Conservation (phyloP, 73 alveolate species). For the Effrenium voratum region DNA sequence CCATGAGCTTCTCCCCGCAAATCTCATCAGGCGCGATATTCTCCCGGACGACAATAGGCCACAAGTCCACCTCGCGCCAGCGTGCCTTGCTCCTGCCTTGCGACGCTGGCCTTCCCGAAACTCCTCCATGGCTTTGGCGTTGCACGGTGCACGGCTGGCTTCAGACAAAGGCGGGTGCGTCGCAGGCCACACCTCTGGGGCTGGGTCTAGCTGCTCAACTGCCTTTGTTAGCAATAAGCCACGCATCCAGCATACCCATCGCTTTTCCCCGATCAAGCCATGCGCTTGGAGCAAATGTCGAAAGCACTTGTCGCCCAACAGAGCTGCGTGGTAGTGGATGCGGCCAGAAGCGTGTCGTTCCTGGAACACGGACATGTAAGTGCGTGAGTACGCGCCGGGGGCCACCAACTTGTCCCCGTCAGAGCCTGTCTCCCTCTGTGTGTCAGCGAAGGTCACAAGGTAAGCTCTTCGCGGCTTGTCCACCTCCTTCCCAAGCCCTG, state of each 20-base stretch:
- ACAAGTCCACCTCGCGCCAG: not conserved
- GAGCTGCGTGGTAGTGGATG: slow-evolving; percentile 29
- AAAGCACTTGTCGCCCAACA: not conserved
- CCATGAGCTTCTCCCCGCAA: slow-evolving; percentile 2
- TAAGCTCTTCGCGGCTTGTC: not conserved
- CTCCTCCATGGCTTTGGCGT: not conserved
- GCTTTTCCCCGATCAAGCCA: not conserved
- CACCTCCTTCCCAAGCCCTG: not conserved
- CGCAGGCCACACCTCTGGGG: not conserved
- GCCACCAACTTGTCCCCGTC: not conserved
- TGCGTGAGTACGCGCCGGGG: not conserved
- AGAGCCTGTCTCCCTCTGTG: not conserved
- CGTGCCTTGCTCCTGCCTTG: not conserved
- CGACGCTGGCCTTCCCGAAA: not conserved
- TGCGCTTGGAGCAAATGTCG: not conserved
- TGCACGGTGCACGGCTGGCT: not conserved
- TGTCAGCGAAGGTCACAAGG: not conserved
- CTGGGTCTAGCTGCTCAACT: not conserved
- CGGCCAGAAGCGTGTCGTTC: not conserved
- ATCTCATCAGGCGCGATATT: not conserved
- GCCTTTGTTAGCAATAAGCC: slow-evolving; percentile 11
- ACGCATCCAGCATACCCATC: slow-evolving; percentile 12
- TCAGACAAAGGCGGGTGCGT: slow-evolving; percentile 15
- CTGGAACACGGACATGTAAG: not conserved
- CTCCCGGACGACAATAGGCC: slow-evolving; percentile 19